Evolutionary conservation across 176 grass and related monocot species (phyloP).

Genomic region (Zizania latifolia): DNA sequence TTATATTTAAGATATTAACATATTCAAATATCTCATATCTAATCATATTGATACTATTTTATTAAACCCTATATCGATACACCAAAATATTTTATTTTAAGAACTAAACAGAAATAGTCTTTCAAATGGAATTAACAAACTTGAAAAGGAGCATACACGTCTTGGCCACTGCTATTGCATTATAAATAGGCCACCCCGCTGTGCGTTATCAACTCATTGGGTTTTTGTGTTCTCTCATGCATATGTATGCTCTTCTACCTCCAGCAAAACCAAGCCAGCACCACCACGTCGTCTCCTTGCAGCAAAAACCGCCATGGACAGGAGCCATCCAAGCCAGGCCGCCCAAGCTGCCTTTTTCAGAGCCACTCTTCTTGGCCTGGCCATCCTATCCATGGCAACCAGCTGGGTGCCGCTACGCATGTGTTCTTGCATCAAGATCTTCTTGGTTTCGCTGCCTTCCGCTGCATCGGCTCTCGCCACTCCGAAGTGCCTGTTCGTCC

Average conservation of each 20-base stretch:
- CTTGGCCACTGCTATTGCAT: neutral
- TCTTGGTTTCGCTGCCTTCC: conserved; percentile 36
- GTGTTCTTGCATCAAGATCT: conserved; percentile 15
- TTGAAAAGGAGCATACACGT: no score
- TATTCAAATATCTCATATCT: no score
- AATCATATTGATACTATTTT: no score
- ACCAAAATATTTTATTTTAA: no score
- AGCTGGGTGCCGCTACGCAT: conserved; percentile 33
- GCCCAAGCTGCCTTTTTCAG: neutral
- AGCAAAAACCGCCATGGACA: conserved; percentile 7
- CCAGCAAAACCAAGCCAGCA: neutral
- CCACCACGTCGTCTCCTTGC: neutral
- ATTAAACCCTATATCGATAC: no score
- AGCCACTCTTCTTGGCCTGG: conserved; percentile 25
- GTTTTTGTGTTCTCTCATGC: conserved; percentile 20
- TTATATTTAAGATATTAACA: no score
- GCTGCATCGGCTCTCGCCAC: neutral
- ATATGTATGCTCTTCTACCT: neutral
- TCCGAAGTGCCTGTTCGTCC: conserved; percentile 53
- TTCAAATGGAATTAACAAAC: no score
- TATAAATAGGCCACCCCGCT: conserved; percentile 9
- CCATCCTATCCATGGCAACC: conserved; percentile 29
- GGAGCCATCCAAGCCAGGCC: neutral
- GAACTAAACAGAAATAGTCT: no score
- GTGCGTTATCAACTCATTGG: neutral